Evolutionary conservation across 2,329 filamentous ascomycete genomes (phyloP).

Genomic region (Didymella pinodella): DNA sequence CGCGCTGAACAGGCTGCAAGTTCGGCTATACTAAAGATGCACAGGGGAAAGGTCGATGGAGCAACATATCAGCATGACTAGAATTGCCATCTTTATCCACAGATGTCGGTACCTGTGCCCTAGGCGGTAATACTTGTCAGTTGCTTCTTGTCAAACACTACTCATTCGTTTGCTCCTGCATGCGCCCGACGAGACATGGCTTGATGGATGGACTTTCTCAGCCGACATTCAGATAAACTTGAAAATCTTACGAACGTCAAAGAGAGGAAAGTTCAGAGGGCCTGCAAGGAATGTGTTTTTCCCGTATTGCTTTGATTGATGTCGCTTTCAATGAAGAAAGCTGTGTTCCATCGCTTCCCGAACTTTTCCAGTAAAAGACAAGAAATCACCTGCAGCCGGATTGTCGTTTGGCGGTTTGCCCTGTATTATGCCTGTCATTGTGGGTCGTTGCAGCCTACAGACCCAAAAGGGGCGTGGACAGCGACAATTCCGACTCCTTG

Average conservation of each 20-base stretch:
- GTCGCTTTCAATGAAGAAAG: background rate
- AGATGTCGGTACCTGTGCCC: constrained; percentile 5
- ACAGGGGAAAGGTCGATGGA: background rate
- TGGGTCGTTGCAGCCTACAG: background rate
- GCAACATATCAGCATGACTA: background rate
- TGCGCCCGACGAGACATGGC: background rate
- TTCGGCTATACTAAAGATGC: background rate
- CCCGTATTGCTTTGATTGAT: background rate
- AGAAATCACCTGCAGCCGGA: background rate
- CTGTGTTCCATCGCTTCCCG: background rate
- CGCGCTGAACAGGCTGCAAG: background rate
- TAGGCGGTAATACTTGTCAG: constrained; percentile 28
- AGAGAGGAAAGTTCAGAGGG: background rate
- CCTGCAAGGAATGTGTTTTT: background rate
- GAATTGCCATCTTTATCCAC: constrained; percentile 3
- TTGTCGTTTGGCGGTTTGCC: constrained; percentile 7
- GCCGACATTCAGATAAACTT: background rate
- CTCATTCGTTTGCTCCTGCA: background rate
- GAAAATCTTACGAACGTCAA: background rate
- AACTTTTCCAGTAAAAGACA: background rate
- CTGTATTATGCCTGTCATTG: background rate
- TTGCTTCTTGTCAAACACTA: background rate
- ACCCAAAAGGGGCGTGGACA: background rate
- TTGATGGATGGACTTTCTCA: background rate
- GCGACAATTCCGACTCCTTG: background rate